Percentiles rank a stretch among this genome's conserved stretches.
These are phyloP conservation scores for Esteya vermicola DNA, from an alignment of 2,329 filamentous ascomycete genomes.

Conservation along the genomic window DNA sequence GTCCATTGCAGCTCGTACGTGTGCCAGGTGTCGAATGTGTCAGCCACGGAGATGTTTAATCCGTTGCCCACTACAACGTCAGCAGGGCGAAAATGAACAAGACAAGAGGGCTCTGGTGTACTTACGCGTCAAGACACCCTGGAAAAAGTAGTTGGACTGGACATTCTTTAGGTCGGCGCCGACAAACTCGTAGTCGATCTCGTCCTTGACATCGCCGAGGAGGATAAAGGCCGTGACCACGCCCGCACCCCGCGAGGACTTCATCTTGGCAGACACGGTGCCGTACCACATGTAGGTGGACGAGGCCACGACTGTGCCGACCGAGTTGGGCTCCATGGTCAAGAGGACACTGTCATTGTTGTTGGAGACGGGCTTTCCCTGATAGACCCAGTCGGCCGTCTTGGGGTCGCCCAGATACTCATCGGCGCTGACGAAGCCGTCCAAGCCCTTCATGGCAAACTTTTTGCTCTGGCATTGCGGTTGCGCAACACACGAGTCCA, in stretches of 20 bases:
- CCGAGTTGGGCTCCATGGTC: conserved; percentile 77
- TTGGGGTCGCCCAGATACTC: conserved; percentile 77
- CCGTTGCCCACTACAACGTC: conserved; percentile 54
- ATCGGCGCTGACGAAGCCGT: conserved; percentile 55
- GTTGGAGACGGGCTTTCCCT: conserved; percentile 58
- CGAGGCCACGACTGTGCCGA: conserved; percentile 68
- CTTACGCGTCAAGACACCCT: conserved; percentile 84
- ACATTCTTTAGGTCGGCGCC: conserved; percentile 62
- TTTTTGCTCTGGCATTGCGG: conserved; percentile 66
- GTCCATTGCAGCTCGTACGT: conserved; percentile 91
- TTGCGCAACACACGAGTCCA: conserved; percentile 73
- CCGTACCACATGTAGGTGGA: conserved; percentile 96
- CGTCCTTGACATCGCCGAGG: conserved; percentile 89
- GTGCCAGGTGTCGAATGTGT: conserved; percentile 70
- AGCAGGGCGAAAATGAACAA: background rate
- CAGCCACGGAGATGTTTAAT: conserved; percentile 50
- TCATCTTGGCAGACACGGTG: conserved; percentile 72
- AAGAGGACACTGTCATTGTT: conserved; percentile 55
- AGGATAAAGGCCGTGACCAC: conserved; percentile 97
- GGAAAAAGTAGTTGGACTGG: conserved; percentile 96
- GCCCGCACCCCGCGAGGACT: conserved; percentile 70
- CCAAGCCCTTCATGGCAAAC: conserved; percentile 59
- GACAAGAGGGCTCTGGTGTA: conserved; percentile 9
- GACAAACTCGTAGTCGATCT: conserved; percentile 95
- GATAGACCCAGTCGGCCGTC: conserved; percentile 75